Conservation (phyloP, 73 alveolate species). For the Paramecium sonneborni region DNA sequence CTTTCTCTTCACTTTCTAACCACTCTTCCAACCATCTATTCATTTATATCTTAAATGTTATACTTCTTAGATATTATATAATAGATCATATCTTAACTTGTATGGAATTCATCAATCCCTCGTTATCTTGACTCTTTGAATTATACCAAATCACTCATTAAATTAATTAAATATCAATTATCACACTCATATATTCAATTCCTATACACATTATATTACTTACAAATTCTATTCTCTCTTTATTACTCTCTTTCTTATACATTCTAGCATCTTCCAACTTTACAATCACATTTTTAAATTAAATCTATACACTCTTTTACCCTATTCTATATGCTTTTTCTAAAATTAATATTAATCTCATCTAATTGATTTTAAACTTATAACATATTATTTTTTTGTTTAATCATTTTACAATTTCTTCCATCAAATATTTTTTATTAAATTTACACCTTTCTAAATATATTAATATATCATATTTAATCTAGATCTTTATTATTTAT, state of each 20-base stretch:
- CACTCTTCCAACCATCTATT: constrained; percentile 49
- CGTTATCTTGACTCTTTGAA: constrained; percentile 13
- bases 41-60: background rate
- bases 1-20: background rate
- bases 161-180: background rate
- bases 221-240: background rate
- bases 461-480: too few relatives aligned
- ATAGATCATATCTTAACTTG: background rate
- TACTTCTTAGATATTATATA: constrained; percentile 31
- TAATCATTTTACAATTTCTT: too few relatives aligned
- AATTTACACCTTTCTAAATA: too few relatives aligned
- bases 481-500: too few relatives aligned
- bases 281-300: too few relatives aligned
- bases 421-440: too few relatives aligned
- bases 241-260: too few relatives aligned
- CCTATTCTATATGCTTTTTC: background rate
- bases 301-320: too few relatives aligned
- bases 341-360: too few relatives aligned
- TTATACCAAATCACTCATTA: background rate
- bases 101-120: constrained; percentile 33
- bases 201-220: background rate
- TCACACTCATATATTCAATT: background rate
- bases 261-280: too few relatives aligned
- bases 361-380: too few relatives aligned
- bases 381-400: too few relatives aligned